Conservation (phyloP, 768 basidiomycete genomes). For the Saitozyma sp. region DNA sequence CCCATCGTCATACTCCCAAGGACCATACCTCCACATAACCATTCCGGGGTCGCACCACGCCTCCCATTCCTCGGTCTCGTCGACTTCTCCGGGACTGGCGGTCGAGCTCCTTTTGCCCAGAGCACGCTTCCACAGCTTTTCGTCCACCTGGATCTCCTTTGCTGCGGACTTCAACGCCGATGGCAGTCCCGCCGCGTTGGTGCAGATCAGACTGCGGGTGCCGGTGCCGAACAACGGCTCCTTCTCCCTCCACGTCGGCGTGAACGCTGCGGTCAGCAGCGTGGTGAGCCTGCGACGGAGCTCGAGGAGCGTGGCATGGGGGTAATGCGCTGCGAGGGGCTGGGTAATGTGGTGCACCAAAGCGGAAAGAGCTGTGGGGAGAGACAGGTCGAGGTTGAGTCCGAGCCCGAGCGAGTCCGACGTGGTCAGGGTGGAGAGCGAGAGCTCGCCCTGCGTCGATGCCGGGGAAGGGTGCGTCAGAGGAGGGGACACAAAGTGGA, state of each 20-base stretch:
- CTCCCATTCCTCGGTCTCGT: slow-evolving; percentile 48
- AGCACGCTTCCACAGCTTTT: slow-evolving; percentile 35
- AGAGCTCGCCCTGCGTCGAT: too few species aligned
- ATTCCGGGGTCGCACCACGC: slow-evolving; percentile 53
- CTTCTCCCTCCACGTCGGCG: slow-evolving; percentile 43
- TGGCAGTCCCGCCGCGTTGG: slow-evolving; percentile 36
- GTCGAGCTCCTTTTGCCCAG: slow-evolving; percentile 20
- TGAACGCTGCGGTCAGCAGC: slow-evolving; percentile 20
- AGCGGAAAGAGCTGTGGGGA: slow-evolving; percentile 36
- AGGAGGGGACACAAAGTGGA: neutral
- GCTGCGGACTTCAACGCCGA: slow-evolving; percentile 34
- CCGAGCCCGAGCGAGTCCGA: neutral
- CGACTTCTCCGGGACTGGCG: slow-evolving; percentile 1
- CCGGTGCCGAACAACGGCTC: slow-evolving; percentile 45
- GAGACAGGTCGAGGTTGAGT: slow-evolving; percentile 25
- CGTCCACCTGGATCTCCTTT: slow-evolving; percentile 23
- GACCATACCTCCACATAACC: slow-evolving; percentile 49
- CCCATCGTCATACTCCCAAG: slow-evolving; percentile 51
- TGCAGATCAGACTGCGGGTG: slow-evolving; percentile 48
- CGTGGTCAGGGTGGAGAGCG: too few species aligned
- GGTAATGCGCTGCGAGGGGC: slow-evolving; percentile 33
- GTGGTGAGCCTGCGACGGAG: slow-evolving; percentile 27
- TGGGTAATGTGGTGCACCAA: slow-evolving; percentile 38
- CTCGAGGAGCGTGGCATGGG: slow-evolving; percentile 23
- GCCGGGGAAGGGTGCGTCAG: neutral